These are phyloP conservation scores for Blumeriella jaapii DNA, from an alignment of 2,329 filamentous ascomycete species.

Conservation along the genomic window DNA sequence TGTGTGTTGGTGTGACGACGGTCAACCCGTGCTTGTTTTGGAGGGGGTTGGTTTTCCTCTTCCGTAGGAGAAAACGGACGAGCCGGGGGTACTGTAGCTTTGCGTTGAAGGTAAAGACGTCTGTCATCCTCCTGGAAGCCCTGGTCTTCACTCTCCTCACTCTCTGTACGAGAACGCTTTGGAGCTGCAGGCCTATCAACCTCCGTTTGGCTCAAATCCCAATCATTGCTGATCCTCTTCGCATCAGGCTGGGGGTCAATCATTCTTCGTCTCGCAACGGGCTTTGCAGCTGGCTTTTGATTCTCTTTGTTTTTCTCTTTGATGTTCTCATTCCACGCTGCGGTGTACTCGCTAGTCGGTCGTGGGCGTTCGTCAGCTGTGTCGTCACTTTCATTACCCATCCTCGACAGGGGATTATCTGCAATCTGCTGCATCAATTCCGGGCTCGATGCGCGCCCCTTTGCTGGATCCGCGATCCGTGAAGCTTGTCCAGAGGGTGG, in stretches of 20 bases:
- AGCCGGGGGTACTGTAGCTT: constrained; percentile 2
- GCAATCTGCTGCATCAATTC: not conserved
- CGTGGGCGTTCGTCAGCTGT: not conserved
- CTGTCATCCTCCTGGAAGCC: constrained; percentile 19
- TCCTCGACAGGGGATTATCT: not conserved
- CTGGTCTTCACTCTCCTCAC: constrained; percentile 17
- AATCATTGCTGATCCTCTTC: constrained; percentile 9
- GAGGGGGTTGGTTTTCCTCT: constrained; percentile 1
- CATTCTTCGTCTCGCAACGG: constrained; percentile 7
- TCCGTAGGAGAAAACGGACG: constrained; percentile 1
- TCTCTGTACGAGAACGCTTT: constrained; percentile 3
- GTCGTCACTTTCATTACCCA: not conserved
- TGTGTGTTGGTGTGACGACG: not conserved
- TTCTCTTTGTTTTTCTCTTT: constrained; percentile 26
- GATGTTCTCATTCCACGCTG: constrained; percentile 5
- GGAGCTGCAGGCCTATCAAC: constrained; percentile 1
- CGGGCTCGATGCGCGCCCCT: too few relatives aligned
- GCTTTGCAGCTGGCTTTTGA: constrained; percentile 2
- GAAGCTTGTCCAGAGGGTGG: constrained; percentile 1
- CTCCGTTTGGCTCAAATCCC: constrained; percentile 12
- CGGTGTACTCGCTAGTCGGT: constrained; percentile 8
- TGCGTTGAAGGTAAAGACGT: constrained; percentile 12
- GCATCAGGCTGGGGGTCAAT: constrained; percentile 17
- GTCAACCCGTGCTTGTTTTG: constrained; percentile 3
- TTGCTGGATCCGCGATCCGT: not conserved